phyloP scores from a whole-genome alignment of 2,329 filamentous ascomycete species.

The Cryoendolithus antarcticus region DNA sequence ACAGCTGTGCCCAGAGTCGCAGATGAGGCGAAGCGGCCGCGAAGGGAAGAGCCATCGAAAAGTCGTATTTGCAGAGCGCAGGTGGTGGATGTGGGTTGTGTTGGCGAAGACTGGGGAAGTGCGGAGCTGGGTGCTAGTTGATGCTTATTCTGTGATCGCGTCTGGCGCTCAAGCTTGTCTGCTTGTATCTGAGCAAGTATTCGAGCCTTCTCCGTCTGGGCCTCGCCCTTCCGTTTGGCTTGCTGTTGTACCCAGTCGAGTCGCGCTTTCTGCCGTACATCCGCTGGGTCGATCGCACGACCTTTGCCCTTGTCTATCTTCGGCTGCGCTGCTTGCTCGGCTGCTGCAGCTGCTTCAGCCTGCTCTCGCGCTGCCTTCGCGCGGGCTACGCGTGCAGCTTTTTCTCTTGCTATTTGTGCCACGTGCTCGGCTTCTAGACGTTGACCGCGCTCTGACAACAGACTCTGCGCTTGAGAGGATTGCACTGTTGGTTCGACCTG shows the following conservation, averaged over 20 bases:
- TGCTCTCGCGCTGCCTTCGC: slow-evolving; percentile 28
- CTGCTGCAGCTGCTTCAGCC: slow-evolving; percentile 19
- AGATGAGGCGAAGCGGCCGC: slow-evolving; percentile 50
- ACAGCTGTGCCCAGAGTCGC: slow-evolving; percentile 56
- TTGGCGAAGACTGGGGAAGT: neutral
- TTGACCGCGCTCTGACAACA: slow-evolving; percentile 41
- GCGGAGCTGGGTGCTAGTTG: slow-evolving; percentile 4
- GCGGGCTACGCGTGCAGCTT: slow-evolving; percentile 29
- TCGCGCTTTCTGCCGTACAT: slow-evolving; percentile 19
- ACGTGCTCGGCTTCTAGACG: slow-evolving; percentile 29
- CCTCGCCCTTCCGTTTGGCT: slow-evolving; percentile 51
- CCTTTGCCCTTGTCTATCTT: slow-evolving; percentile 11
- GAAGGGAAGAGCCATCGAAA: slow-evolving; percentile 71
- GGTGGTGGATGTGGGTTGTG: slow-evolving; percentile 11
- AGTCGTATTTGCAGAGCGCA: slow-evolving; percentile 59
- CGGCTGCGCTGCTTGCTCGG: slow-evolving; percentile 11
- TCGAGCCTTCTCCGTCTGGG: slow-evolving; percentile 54
- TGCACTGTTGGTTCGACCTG: slow-evolving; percentile 2
- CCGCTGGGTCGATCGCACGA: slow-evolving; percentile 27
- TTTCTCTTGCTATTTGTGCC: slow-evolving; percentile 37
- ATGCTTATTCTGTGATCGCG: slow-evolving; percentile 38
- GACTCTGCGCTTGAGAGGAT: slow-evolving; percentile 17
- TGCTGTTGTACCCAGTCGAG: slow-evolving; percentile 28
- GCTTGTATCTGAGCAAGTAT: slow-evolving; percentile 65
- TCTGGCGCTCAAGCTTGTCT: slow-evolving; percentile 57